A percentile compares a stretch with the other conserved stretches of the same genome.
These are phyloP conservation scores for Phyllosticta citriasiana DNA, from an alignment of 2,329 filamentous ascomycete genomes.

Conservation along the genomic window DNA sequence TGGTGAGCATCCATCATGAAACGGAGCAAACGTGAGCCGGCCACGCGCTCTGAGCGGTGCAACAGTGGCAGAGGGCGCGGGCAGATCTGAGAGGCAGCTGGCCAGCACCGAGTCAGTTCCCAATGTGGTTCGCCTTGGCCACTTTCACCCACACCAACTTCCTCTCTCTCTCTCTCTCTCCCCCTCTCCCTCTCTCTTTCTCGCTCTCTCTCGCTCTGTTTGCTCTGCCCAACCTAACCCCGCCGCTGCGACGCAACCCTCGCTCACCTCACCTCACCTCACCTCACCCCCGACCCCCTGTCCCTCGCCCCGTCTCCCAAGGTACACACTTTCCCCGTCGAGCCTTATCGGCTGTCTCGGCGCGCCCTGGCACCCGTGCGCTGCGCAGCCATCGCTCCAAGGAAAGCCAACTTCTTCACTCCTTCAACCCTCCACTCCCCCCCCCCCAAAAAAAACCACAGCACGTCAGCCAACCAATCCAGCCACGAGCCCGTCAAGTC, in stretches of 20 bases:
- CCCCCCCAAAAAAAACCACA: conserved; percentile 12
- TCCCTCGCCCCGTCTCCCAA: background rate
- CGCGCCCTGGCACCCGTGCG: background rate
- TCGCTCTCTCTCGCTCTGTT: background rate
- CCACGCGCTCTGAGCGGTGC: background rate
- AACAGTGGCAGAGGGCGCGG: background rate
- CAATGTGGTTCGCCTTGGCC: background rate
- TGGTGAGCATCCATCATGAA: background rate
- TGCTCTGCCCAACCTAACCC: background rate
- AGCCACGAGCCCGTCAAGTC: conserved; percentile 13
- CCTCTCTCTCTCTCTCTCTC: background rate
- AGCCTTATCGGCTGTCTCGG: background rate
- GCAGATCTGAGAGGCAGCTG: background rate
- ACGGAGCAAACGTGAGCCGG: background rate
- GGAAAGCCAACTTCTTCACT: background rate
- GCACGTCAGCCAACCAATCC: conserved; percentile 24
- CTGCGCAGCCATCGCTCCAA: background rate
- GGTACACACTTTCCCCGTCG: background rate
- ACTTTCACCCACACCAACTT: background rate
- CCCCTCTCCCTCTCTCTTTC: background rate
- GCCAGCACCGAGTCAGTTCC: background rate
- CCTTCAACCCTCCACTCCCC: conserved; percentile 12
- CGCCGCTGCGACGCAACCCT: background rate
- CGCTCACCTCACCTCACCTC: background rate
- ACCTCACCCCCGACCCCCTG: no score